Evolutionary conservation across 495 filamentous ascomycete species (phyloP).

Genomic region (Podospora didyma): DNA sequence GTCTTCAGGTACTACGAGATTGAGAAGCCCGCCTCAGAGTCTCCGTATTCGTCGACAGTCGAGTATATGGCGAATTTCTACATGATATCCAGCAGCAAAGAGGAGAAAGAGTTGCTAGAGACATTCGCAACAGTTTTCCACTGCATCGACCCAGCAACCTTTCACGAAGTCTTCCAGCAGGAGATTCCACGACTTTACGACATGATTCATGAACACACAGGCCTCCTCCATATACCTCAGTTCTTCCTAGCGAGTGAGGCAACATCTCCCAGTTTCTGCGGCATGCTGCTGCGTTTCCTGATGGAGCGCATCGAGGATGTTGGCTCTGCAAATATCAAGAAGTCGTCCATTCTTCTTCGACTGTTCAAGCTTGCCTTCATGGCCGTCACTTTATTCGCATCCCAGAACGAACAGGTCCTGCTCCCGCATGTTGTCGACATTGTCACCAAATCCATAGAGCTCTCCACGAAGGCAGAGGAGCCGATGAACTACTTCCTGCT

Average conservation of each 20-base stretch:
- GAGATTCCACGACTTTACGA: constrained; percentile 96
- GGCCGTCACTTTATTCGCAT: constrained; percentile 94
- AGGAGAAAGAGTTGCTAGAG: constrained; percentile 96
- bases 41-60: constrained; percentile 70
- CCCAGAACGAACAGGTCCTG: constrained; percentile 91
- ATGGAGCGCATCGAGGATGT: constrained; percentile 96
- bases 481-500: constrained; percentile 99
- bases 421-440: constrained; percentile 95
- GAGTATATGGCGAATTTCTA: constrained; percentile 92
- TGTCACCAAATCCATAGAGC: constrained; percentile 90
- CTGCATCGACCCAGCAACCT: constrained; percentile 95
- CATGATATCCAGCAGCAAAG: constrained; percentile 84
- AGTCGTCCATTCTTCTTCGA: constrained; percentile 84
- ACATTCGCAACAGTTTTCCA: constrained; percentile 98
- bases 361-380: constrained; percentile 99
- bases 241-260: constrained; percentile 98
- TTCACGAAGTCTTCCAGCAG: constrained; percentile 96
- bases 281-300: constrained; percentile 94
- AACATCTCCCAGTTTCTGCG: constrained; percentile 93
- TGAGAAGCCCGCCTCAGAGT: constrained; percentile 72
- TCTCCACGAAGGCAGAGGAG: constrained; percentile 91
- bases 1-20: constrained; percentile 96
- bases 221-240: constrained; percentile 90
- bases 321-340: constrained; percentile 82
- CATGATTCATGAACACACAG: constrained; percentile 95